Conservation (phyloP, 1,284 basidiomycete species). For the Mycosarcoma maydis region DNA sequence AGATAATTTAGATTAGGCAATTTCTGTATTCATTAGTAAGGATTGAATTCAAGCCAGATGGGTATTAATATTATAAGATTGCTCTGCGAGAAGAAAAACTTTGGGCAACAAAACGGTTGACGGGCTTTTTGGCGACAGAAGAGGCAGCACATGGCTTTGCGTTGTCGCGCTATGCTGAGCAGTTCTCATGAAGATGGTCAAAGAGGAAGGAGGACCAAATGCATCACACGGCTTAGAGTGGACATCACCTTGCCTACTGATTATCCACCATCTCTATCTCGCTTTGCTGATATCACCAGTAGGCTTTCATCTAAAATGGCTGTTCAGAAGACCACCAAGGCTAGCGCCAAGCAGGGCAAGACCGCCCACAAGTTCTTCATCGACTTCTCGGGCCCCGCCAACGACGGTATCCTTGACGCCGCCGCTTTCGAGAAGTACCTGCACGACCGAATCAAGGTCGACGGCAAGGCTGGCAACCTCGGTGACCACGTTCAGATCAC, state of each 20-base stretch:
- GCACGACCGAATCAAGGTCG: constrained; percentile 91
- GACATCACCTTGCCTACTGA: neutral
- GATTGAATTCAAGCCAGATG: no score
- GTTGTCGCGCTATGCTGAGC: no score
- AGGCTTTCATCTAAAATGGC: constrained; percentile 54
- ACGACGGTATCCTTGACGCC: constrained; percentile 89
- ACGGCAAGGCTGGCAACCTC: constrained; percentile 73
- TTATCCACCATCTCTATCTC: constrained; percentile 27
- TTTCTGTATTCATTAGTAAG: no score
- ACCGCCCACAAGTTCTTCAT: constrained; percentile 91
- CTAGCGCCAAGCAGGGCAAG: constrained; percentile 69
- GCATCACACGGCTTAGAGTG: no score
- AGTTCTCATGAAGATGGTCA: no score
- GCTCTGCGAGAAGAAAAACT: neutral
- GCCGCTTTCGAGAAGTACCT: constrained; percentile 92
- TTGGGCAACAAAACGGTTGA: neutral
- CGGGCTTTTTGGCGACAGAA: no score
- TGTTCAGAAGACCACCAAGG: constrained; percentile 62
- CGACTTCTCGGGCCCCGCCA: constrained; percentile 91
- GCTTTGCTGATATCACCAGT: constrained; percentile 56
- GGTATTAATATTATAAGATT: no score
- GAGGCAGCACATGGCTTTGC: neutral
- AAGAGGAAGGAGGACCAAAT: no score
- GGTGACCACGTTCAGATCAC: constrained; percentile 68
- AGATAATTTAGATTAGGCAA: no score